Evolutionary conservation across 805 yeast genomes (phyloP).

Genomic region (Ogataea thermomethanolica): DNA sequence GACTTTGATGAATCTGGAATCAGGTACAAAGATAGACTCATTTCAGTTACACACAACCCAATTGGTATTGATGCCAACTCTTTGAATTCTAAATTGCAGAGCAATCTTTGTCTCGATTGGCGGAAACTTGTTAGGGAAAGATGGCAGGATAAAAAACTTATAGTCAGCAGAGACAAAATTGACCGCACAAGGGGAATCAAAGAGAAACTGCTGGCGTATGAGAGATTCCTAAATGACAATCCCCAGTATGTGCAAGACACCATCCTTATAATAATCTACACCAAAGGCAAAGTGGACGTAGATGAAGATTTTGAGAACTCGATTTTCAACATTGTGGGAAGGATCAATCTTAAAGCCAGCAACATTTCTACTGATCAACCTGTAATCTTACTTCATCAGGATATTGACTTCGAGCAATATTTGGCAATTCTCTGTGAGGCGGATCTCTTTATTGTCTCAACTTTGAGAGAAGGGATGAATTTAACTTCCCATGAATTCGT

Average conservation of each 20-base stretch:
- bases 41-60: slow-evolving; percentile 57
- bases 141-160: slow-evolving; percentile 68
- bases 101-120: slow-evolving; percentile 57
- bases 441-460: slow-evolving; percentile 80
- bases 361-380: slow-evolving; percentile 77
- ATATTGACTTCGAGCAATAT: slow-evolving; percentile 85
- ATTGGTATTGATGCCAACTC: slow-evolving; percentile 76
- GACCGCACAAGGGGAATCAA: slow-evolving; percentile 86
- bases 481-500: slow-evolving; percentile 93
- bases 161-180: slow-evolving; percentile 85
- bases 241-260: slow-evolving; percentile 69
- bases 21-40: slow-evolving; percentile 55
- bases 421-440: slow-evolving; percentile 84
- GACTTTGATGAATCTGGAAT: slow-evolving; percentile 68
- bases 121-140: slow-evolving; percentile 66
- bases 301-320: slow-evolving; percentile 70
- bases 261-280: slow-evolving; percentile 79
- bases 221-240: slow-evolving; percentile 63
- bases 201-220: slow-evolving; percentile 85
- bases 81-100: slow-evolving; percentile 43
- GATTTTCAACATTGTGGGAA: slow-evolving; percentile 70
- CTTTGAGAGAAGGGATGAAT: slow-evolving; percentile 96
- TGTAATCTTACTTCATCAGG: slow-evolving; percentile 83
- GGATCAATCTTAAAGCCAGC: slow-evolving; percentile 75
- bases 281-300: slow-evolving; percentile 46